Percentiles rank a stretch among this genome's conserved stretches.
phyloP scores from a whole-genome alignment of 148 eudicot genomes.

The Vaccinium myrtillus region DNA sequence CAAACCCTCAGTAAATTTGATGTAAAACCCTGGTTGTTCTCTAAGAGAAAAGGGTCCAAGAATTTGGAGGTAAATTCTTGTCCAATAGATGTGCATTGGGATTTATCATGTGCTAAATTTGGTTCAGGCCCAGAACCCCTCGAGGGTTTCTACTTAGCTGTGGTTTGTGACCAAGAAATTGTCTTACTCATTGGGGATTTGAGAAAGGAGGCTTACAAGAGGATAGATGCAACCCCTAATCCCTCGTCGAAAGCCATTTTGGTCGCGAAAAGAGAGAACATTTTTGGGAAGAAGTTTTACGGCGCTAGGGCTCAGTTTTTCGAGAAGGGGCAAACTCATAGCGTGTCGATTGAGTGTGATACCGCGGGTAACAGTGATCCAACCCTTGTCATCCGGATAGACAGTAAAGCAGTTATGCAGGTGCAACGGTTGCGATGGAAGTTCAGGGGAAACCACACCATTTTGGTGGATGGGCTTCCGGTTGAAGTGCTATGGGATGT shows the following conservation, averaged over 20 bases:
- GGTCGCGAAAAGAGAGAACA: slow-evolving; percentile 33
- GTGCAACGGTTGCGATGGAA: slow-evolving; percentile 46
- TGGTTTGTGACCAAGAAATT: slow-evolving; percentile 24
- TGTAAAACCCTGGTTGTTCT: slow-evolving; percentile 34
- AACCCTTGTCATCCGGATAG: slow-evolving; percentile 36
- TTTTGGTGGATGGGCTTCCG: slow-evolving; percentile 45
- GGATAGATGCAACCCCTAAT: slow-evolving; percentile 8
- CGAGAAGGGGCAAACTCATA: slow-evolving; percentile 39
- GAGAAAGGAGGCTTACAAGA: slow-evolving; percentile 25
- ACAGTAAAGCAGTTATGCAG: slow-evolving; percentile 39
- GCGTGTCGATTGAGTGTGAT: slow-evolving; percentile 42
- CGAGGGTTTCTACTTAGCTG: slow-evolving; percentile 29
- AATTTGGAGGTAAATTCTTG: slow-evolving; percentile 14
- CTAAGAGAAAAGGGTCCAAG: slow-evolving; percentile 32
- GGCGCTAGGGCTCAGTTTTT: slow-evolving; percentile 39
- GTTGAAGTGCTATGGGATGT: slow-evolving; percentile 56
- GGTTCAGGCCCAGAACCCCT: slow-evolving; percentile 33
- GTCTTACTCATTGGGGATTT: slow-evolving; percentile 32
- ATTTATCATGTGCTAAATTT: slow-evolving; percentile 27
- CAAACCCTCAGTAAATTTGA: slow-evolving; percentile 29
- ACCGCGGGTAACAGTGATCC: slow-evolving; percentile 27
- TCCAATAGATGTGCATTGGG: slow-evolving; percentile 4
- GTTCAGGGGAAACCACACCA: slow-evolving; percentile 45
- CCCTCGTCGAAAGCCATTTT: slow-evolving; percentile 13
- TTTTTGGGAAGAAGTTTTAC: slow-evolving; percentile 32